Percentiles rank a stretch among this genome's conserved stretches.
Conservation (phyloP, 192 early-diverging fungal genomes). For the Mortierella alpina region DNA sequence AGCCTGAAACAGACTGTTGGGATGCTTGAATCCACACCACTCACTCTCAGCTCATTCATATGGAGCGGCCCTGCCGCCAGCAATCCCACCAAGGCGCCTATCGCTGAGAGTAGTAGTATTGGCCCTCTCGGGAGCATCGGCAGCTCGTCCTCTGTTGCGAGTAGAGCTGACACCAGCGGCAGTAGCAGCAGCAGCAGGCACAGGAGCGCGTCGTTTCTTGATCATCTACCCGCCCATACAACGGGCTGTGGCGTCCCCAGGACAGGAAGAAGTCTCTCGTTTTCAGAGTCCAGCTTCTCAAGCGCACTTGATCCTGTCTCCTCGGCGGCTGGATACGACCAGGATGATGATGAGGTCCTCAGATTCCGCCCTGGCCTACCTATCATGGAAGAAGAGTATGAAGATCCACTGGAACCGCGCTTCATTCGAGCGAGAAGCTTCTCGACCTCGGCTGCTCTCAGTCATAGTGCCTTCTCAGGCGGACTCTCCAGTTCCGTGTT, state of each 20-base stretch:
- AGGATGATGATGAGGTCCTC: conserved; percentile 38
- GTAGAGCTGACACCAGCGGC: neutral
- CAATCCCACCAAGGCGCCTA: neutral
- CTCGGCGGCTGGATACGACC: conserved; percentile 11
- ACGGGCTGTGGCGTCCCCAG: neutral
- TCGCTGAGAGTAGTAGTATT: neutral
- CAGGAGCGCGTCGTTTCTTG: neutral
- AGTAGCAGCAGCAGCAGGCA: conserved; percentile 3
- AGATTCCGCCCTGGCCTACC: conserved; percentile 33
- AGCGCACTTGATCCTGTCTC: conserved; percentile 10
- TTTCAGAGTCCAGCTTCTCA: conserved; percentile 47
- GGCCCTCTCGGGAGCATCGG: too few species aligned
- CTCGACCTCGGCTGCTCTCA: conserved; percentile 38
- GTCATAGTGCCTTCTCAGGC: conserved; percentile 3
- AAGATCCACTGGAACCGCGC: conserved; percentile 31
- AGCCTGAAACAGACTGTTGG: conserved; percentile 16
- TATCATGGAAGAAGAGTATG: conserved; percentile 48
- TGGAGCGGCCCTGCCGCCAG: conserved; percentile 7
- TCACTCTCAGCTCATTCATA: conserved; percentile 14
- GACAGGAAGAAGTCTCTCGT: conserved; percentile 34
- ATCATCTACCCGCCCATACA: neutral
- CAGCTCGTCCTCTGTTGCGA: too few species aligned
- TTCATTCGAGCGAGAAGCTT: conserved; percentile 33
- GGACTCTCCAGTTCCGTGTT: conserved; percentile 16
- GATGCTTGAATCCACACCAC: conserved; percentile 16